Base-by-base conservation (phyloP, 2,329 filamentous ascomycete species). In the Akanthomyces muscarius region DNA sequence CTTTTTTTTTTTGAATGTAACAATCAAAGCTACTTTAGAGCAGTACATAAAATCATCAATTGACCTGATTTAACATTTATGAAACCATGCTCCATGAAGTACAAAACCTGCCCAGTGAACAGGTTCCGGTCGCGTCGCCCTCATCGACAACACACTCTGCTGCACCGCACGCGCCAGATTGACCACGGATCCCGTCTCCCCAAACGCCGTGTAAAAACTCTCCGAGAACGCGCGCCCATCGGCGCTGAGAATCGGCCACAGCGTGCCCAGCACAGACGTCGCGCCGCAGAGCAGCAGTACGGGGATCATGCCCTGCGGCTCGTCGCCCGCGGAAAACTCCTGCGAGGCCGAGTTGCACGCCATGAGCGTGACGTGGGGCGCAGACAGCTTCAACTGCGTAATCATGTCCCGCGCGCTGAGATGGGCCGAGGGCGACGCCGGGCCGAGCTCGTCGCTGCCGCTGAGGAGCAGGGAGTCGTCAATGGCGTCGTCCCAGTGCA, bases 311-410 rank as follows among this genome's bases (percentile, higher is more conserved):
- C 55, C 55, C 44, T 58, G 55, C 55, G 55, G 55, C 55, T 58
- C 55, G 42, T 58, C 55, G 55, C 55, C 55, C 4, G 44, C 44
- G 42, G 55, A 58, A 13, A 58, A 38, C 42, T 58, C 42, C n/a
- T 58, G 55, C 42, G 55, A 38, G 55, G 55, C 55, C 41, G 55
- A 58, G 55, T 48, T 58, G 44, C 55, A 58, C 14, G 55, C 55
- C 13, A 58, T 48, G 33, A 58, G 55, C 18, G 55, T 58, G 25
- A 58, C 55, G 42, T 58, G 55, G 10, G 55, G 44, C 3, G 55
- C 18, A 5, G 55, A 48, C 2, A 58, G 44, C n/a, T 30, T 48
- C 7, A 58, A n/a, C 28, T 18, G 42, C 11, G 55, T 25, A 25
- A 58, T 58, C 55, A 58, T 58, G 33, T 58, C 55, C 25, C 55